These are phyloP conservation scores for Lathyrus oleraceus DNA, from an alignment of 306 rosid species.

Conservation along the genomic window DNA sequence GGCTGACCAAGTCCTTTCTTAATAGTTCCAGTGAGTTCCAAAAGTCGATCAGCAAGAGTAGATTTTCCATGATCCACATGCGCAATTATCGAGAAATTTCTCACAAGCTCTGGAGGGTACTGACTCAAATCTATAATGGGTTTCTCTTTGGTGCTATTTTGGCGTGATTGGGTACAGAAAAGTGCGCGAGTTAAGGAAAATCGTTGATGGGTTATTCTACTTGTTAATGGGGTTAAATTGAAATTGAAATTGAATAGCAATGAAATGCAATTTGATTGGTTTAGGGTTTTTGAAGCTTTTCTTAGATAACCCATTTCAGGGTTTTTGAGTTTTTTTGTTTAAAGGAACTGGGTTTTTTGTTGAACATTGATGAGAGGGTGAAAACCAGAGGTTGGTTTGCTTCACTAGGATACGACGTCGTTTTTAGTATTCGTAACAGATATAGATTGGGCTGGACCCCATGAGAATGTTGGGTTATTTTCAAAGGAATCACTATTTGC, in stretches of 20 bases:
- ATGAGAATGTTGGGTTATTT: background rate
- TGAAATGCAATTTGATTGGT: slow-evolving; percentile 45
- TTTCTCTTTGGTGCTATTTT: slow-evolving; percentile 48
- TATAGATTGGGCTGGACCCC: background rate
- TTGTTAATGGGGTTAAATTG: slow-evolving; percentile 10
- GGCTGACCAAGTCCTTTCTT: slow-evolving; percentile 94
- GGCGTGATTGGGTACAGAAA: slow-evolving; percentile 61
- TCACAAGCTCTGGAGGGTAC: slow-evolving; percentile 67
- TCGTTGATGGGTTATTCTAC: slow-evolving; percentile 30
- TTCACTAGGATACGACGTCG: slow-evolving; percentile 10
- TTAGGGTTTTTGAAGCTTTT: slow-evolving; percentile 53
- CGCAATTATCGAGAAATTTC: slow-evolving; percentile 83
- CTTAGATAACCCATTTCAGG: slow-evolving; percentile 78
- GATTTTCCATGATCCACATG: slow-evolving; percentile 88
- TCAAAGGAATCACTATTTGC: background rate
- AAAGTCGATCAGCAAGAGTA: slow-evolving; percentile 78
- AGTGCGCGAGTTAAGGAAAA: slow-evolving; percentile 46
- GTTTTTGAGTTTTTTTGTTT: slow-evolving; percentile 35
- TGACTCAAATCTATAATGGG: slow-evolving; percentile 58
- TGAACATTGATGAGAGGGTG: background rate
- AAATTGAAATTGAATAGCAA: slow-evolving; percentile 29
- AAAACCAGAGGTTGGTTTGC: background rate
- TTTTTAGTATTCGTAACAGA: background rate
- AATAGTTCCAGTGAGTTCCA: slow-evolving; percentile 94
- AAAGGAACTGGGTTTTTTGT: background rate